Evolutionary conservation across 2,329 filamentous ascomycete genomes (phyloP), one percentile per base, ranked within the genome.

Genomic region (Cadophora gregata): DNA sequence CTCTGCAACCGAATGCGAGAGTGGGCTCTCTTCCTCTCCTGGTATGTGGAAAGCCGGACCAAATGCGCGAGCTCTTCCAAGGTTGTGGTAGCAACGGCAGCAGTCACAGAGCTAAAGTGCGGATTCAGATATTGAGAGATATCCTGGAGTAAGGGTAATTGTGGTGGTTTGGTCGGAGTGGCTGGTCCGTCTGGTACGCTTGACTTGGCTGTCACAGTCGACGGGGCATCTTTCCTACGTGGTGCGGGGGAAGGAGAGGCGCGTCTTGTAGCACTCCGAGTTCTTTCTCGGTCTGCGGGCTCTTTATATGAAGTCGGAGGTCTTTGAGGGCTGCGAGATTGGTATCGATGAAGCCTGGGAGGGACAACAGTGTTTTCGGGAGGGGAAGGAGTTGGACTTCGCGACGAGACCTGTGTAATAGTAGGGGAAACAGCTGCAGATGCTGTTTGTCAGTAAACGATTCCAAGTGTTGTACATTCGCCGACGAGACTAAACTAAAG

Each of bases 1-100:
- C 90, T 85, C 77, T 93, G 90, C 62, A 96, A 84, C 65, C 91
- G 89, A 71, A 91, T 83, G 72, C 92, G 86, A 55, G 89, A 91
- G 76, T 90, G 89, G 71, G 86, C 84, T 80, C 91, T 88, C 83
- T 92, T 91, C 82, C 90, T 90, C 83, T 93, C 90, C 79, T 95
- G 92, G 77, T 93, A 93, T 75, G 89, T 91, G 77, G 91, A 91
- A 69, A 93, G 82, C 68, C 91, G 88, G 71, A 93, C 90, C 73
- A 94, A 80, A 78, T 93, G 91, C 61, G 91, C 91, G 71, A 95
- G 86, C 79, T 94, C 91, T 75, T 92, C 88, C 68, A 95, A 82
- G 16, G 89, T 90, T 55, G 90, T 92, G 66, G 87, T 86, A 55
- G 90, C 87, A 61, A 83, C 83, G 68, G 90, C 86, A 45, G 85